Evolutionary conservation across 768 basidiomycete genomes (phyloP).

Genomic region (Rossbeevera mucosa): DNA sequence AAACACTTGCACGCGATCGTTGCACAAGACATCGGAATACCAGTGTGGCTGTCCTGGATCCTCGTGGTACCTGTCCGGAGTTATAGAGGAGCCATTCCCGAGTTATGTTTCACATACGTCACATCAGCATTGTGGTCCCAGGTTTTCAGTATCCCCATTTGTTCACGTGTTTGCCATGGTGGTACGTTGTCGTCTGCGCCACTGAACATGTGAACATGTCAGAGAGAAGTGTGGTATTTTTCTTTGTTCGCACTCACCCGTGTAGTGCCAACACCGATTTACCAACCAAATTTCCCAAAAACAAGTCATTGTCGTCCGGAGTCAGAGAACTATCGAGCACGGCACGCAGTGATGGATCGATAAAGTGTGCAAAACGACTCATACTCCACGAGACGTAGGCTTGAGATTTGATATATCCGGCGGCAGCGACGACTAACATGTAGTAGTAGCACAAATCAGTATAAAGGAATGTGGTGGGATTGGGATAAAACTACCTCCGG

Average conservation of each 20-base stretch:
- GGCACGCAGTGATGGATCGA: conserved; percentile 68
- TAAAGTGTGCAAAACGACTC: conserved; percentile 71
- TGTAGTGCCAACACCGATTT: conserved; percentile 73
- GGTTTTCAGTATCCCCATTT: conserved; percentile 51
- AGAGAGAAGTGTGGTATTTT: background rate
- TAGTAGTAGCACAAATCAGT: background rate
- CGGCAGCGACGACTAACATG: conserved; percentile 63
- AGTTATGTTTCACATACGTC: conserved; percentile 39
- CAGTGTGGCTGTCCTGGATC: conserved; percentile 63
- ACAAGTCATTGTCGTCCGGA: conserved; percentile 84
- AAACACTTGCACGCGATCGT: conserved; percentile 52
- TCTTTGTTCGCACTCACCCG: conserved; percentile 45
- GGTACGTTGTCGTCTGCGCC: conserved; percentile 85
- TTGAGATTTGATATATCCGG: conserved; percentile 85
- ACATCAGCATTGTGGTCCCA: conserved; percentile 53
- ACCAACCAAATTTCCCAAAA: conserved; percentile 70
- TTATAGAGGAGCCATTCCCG: background rate
- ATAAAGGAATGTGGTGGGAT: background rate
- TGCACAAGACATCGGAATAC: conserved; percentile 59
- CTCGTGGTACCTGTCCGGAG: conserved; percentile 52
- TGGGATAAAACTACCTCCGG: conserved; percentile 45
- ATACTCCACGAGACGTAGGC: conserved; percentile 72
- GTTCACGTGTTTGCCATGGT: conserved; percentile 74
- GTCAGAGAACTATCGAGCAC: conserved; percentile 72
- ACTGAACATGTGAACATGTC: conserved; percentile 32